These are phyloP conservation scores for Selenicereus undatus DNA, from an alignment of 148 eudicot genomes.

Conservation along the genomic window DNA sequence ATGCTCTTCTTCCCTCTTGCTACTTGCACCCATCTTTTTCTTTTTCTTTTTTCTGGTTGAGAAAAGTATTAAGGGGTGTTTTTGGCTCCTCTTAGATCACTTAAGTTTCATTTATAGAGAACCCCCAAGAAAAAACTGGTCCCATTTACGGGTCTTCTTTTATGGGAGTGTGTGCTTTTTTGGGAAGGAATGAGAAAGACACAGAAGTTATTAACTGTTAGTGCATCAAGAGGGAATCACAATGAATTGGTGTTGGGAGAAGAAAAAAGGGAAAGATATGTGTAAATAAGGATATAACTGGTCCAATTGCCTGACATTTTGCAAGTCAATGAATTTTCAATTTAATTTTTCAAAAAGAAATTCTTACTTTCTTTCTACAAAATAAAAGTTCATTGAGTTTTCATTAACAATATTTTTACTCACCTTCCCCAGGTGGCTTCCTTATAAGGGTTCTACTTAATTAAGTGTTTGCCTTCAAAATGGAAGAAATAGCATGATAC, in stretches of 20 bases:
- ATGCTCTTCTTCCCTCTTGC: neutral
- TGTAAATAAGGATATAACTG: neutral
- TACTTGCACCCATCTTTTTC: neutral
- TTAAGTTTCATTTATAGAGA: neutral
- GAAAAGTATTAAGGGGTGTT: neutral
- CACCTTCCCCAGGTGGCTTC: no score
- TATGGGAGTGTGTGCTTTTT: conserved; percentile 2
- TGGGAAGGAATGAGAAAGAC: neutral
- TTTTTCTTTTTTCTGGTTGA: neutral
- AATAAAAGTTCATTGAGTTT: neutral
- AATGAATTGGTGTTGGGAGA: neutral
- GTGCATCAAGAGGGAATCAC: neutral
- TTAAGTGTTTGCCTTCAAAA: neutral
- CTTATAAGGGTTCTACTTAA: no score
- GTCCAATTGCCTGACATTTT: neutral
- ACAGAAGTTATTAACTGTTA: conserved; percentile 9
- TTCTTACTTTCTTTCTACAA: neutral
- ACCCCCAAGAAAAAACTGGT: neutral
- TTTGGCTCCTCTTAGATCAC: neutral
- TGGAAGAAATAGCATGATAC: neutral
- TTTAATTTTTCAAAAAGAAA: no score
- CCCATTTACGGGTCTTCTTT: neutral
- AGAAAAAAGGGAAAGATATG: neutral
- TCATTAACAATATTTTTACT: neutral
- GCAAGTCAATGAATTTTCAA: neutral